A percentile compares a stretch with the other conserved stretches of the same genome.
Evolutionary conservation across 1,139 yeast species (phyloP).

Genomic region (Yamadazyma jaroonii): DNA sequence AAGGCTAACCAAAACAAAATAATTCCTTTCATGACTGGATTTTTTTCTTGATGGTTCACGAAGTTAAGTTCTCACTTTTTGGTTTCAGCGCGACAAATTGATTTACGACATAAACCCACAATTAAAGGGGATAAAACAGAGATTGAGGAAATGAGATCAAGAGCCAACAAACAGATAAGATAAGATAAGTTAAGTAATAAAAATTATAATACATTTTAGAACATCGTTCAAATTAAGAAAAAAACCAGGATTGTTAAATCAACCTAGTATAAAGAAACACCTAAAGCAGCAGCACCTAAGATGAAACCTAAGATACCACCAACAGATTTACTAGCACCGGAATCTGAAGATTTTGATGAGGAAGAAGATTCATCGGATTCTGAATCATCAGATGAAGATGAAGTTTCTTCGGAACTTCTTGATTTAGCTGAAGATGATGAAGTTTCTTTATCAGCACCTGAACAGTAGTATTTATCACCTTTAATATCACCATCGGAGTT

Average conservation of each 20-base stretch:
- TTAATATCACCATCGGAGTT: conserved; percentile 74
- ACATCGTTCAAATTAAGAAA: conserved; percentile 1
- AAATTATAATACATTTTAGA: conserved; percentile 6
- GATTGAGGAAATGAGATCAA: neutral
- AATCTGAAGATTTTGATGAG: conserved; percentile 21
- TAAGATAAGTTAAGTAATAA: too few relatives aligned
- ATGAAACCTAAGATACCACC: conserved; percentile 49
- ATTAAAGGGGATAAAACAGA: neutral
- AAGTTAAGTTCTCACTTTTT: neutral
- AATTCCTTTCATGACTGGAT: neutral
- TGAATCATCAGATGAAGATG: conserved; percentile 14
- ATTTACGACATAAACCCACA: too few relatives aligned
- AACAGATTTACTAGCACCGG: conserved; percentile 29
- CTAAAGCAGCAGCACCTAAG: conserved; percentile 58
- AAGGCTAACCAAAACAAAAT: conserved; percentile 3
- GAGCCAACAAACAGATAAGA: too few relatives aligned
- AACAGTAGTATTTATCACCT: conserved; percentile 87
- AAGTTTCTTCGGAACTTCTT: conserved; percentile 23
- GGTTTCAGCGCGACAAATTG: neutral
- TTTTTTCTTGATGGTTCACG: neutral
- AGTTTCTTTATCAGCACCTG: conserved; percentile 55
- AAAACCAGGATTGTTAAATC: neutral
- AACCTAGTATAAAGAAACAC: conserved; percentile 61
- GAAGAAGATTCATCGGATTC: conserved; percentile 24
- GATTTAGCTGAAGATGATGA: conserved; percentile 45